Conservation (phyloP, 352 stramenopile species). For the Globisporangium heterothallicum region DNA sequence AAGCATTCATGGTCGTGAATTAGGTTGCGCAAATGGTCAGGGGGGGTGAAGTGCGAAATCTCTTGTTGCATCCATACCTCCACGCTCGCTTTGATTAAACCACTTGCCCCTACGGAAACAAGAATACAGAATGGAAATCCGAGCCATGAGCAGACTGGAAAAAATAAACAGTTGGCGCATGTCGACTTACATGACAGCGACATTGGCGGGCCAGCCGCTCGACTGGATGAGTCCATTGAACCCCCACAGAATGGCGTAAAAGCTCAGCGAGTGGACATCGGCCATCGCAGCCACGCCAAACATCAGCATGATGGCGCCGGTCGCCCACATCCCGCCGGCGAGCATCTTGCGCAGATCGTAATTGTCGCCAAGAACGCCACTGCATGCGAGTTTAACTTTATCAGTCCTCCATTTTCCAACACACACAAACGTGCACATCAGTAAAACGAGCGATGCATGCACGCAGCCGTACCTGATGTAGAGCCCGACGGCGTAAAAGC, state of each 20-base stretch:
- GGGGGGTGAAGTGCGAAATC: too few relatives aligned
- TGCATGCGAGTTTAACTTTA: conserved; percentile 10
- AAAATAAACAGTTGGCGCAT: conserved; percentile 37
- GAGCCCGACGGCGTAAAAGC: conserved; percentile 61
- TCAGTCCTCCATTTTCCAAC: background rate
- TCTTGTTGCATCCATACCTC: conserved; percentile 21
- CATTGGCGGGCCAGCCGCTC: conserved; percentile 66
- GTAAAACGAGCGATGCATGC: background rate
- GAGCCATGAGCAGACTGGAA: conserved; percentile 31
- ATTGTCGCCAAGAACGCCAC: conserved; percentile 64
- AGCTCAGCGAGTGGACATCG: conserved; percentile 60
- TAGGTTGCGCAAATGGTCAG: too few relatives aligned
- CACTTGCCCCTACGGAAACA: conserved; percentile 97
- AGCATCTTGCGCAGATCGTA: conserved; percentile 70
- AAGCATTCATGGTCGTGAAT: conserved; percentile 1
- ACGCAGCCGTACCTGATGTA: conserved; percentile 64
- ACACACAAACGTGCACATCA: conserved; percentile 1
- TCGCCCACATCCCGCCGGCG: conserved; percentile 64
- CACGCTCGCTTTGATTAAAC: conserved; percentile 75
- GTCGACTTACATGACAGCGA: conserved; percentile 71
- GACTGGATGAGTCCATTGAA: conserved; percentile 82
- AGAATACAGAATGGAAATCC: background rate
- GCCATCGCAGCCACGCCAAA: conserved; percentile 59
- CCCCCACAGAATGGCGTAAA: conserved; percentile 67
- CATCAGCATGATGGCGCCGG: conserved; percentile 40